These are phyloP conservation scores for Chrysanthemum makinoi DNA, from an alignment of 129 eudicot species.

Conservation along the genomic window DNA sequence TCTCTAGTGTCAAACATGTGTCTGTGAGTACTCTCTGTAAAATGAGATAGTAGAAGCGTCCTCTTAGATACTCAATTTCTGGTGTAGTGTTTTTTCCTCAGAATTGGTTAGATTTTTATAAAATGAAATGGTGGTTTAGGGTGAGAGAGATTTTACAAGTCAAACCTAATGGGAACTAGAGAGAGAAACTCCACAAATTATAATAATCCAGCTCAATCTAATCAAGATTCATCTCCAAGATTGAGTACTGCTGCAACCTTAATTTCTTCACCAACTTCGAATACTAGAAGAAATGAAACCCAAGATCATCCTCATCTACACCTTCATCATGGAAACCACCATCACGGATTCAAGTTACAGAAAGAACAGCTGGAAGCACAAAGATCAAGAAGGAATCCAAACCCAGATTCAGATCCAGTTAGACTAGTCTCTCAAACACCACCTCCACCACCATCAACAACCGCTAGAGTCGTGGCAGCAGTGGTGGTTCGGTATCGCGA, in stretches of 20 bases:
- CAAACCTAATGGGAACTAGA: constrained; percentile 49
- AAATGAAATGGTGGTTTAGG: constrained; percentile 29
- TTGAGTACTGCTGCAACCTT: constrained; percentile 14
- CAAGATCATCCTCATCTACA: constrained; percentile 27
- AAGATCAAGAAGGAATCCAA: constrained; percentile 24
- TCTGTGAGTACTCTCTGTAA: background rate
- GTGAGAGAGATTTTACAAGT: constrained; percentile 22
- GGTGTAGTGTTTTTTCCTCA: background rate
- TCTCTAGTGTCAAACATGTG: background rate
- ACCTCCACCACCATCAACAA: constrained; percentile 24
- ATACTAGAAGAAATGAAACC: constrained; percentile 24
- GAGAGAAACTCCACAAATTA: constrained; percentile 37
- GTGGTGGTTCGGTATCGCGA: constrained; percentile 46
- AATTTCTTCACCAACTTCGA: constrained; percentile 22
- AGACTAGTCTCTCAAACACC: constrained; percentile 20
- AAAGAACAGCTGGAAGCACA: constrained; percentile 20
- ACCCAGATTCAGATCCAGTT: constrained; percentile 50
- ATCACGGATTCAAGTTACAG: constrained; percentile 29
- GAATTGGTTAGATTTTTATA: constrained; percentile 8
- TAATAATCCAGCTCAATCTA: constrained; percentile 36
- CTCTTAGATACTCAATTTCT: background rate
- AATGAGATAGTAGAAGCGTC: background rate
- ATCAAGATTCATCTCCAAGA: constrained; percentile 44
- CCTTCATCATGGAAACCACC: constrained; percentile 29
- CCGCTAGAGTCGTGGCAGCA: background rate